These are phyloP conservation scores for Allium fistulosum DNA, from an alignment of 106 monocot genomes.

Conservation along the genomic window DNA sequence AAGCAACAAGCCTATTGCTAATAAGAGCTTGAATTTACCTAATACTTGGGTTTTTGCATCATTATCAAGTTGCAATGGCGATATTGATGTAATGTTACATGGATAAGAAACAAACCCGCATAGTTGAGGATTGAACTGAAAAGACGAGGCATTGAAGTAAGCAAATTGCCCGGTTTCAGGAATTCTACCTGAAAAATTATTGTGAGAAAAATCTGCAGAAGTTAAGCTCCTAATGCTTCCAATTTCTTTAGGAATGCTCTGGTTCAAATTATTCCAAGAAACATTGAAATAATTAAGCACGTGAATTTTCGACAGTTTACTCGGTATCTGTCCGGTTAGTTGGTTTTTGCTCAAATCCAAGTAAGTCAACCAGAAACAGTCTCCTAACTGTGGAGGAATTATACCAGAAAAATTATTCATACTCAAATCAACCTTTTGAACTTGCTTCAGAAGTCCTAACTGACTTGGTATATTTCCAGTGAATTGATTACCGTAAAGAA, in stretches of 20 bases:
- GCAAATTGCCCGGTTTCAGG: conserved; percentile 38
- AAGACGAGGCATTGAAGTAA: conserved; percentile 37
- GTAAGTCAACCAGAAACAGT: conserved; percentile 29
- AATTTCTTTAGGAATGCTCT: conserved; percentile 36
- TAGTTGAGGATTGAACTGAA: conserved; percentile 23
- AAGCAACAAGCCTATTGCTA: conserved; percentile 24
- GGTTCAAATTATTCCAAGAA: conserved; percentile 30
- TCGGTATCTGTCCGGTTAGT: conserved; percentile 26
- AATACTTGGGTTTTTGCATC: conserved; percentile 7
- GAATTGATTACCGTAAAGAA: conserved; percentile 30
- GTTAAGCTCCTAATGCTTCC: conserved; percentile 52
- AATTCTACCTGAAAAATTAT: conserved; percentile 25
- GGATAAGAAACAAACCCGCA: conserved; percentile 33
- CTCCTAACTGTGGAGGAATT: conserved; percentile 19
- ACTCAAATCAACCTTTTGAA: conserved; percentile 43
- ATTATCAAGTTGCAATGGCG: background rate
- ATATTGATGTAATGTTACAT: conserved; percentile 22
- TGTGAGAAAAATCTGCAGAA: conserved; percentile 28
- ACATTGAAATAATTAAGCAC: conserved; percentile 51
- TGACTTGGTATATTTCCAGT: conserved; percentile 26
- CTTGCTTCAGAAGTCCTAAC: conserved; percentile 19
- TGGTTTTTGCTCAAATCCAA: conserved; percentile 39
- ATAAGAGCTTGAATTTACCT: conserved; percentile 39
- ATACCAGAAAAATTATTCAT: conserved; percentile 37
- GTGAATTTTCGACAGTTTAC: conserved; percentile 15